Evolutionary conservation across 805 yeast species (phyloP).

Genomic region (Dipodascopsis uninucleata): DNA sequence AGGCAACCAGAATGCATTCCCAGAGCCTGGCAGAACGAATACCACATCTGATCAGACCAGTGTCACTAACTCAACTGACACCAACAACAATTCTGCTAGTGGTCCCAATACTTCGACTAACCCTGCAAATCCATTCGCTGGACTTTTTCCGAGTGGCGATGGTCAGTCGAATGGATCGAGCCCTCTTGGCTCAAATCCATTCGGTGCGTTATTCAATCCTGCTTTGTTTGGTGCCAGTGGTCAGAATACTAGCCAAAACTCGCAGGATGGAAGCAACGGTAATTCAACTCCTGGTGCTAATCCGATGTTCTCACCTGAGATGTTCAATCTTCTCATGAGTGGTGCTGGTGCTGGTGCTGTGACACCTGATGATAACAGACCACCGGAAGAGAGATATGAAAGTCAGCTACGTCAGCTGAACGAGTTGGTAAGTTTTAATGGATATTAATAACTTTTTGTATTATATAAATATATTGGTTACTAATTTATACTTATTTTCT

Average conservation of each 20-base stretch:
- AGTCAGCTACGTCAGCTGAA: constrained; percentile 68
- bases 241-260: constrained; percentile 37
- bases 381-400: constrained; percentile 77
- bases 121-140: constrained; percentile 53
- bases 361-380: constrained; percentile 57
- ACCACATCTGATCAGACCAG: constrained; percentile 24
- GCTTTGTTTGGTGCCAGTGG: constrained; percentile 41
- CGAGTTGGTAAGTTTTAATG: constrained; percentile 49
- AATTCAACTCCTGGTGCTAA: constrained; percentile 7
- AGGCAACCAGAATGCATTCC: constrained; percentile 33
- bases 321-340: constrained; percentile 16
- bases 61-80: constrained; percentile 27
- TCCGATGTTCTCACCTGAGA: constrained; percentile 22
- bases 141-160: constrained; percentile 42
- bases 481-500: not conserved
- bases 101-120: constrained; percentile 25
- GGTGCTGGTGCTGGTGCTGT: constrained; percentile 23
- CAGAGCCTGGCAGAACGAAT: constrained; percentile 36
- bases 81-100: constrained; percentile 30
- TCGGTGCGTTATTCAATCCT: constrained; percentile 47
- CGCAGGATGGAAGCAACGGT: constrained; percentile 42
- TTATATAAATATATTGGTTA: not conserved
- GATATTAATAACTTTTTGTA: not conserved
- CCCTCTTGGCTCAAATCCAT: constrained; percentile 31
- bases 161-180: constrained; percentile 34